Percentiles rank a stretch among this genome's conserved stretches.
phyloP scores from a whole-genome alignment of 2,329 filamentous ascomycete species.

The Fonsecaea pugnacius region DNA sequence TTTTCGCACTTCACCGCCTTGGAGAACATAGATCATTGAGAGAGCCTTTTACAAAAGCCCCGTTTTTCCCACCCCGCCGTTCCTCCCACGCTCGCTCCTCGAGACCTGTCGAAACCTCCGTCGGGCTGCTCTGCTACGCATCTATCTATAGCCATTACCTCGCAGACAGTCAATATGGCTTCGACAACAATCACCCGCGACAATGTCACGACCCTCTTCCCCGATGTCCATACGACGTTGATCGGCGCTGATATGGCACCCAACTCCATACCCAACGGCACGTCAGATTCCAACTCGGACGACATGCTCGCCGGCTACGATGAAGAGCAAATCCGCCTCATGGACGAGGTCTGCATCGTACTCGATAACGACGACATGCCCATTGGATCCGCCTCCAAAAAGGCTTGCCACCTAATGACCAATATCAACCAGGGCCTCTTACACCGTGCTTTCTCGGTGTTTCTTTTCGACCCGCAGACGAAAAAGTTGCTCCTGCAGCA shows the following conservation, averaged over 20 bases:
- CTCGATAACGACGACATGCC: slow-evolving; percentile 88
- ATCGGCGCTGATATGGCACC: slow-evolving; percentile 57
- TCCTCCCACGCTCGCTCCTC: background rate
- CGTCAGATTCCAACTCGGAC: slow-evolving; percentile 43
- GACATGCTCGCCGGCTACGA: slow-evolving; percentile 84
- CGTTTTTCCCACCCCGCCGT: background rate
- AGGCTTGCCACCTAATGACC: slow-evolving; percentile 97
- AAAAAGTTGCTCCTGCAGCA: slow-evolving; percentile 94
- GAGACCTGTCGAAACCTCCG: background rate
- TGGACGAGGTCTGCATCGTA: slow-evolving; percentile 99
- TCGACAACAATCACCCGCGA: slow-evolving; percentile 72
- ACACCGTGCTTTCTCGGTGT: slow-evolving; percentile 96
- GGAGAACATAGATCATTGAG: background rate
- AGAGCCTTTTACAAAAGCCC: background rate
- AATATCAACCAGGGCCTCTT: slow-evolving; percentile 96
- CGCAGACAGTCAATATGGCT: slow-evolving; percentile 34
- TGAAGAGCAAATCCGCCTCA: slow-evolving; percentile 94
- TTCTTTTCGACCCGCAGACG: slow-evolving; percentile 86
- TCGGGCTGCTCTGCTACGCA: background rate
- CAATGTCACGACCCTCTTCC: slow-evolving; percentile 84
- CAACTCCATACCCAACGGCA: slow-evolving; percentile 58
- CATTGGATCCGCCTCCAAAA: slow-evolving; percentile 97
- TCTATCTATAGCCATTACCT: background rate
- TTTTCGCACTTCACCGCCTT: background rate
- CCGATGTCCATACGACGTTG: slow-evolving; percentile 68